Base-by-base conservation (phyloP, 164 flowering plant species). In the Sedum album region DNA sequence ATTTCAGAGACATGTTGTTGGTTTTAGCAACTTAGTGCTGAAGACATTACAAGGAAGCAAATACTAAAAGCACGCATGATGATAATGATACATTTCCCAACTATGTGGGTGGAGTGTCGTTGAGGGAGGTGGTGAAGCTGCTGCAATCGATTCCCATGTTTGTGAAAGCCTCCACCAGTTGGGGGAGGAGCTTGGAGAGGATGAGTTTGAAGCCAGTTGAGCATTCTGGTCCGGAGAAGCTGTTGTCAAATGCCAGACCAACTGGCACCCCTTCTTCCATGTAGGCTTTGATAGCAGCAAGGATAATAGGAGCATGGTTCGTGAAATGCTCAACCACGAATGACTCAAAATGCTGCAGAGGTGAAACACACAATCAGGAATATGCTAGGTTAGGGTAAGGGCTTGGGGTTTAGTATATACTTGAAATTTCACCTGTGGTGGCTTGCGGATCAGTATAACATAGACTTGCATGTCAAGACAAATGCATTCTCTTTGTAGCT, bases 401-500 rank as follows among this genome's bases (percentile, higher is more conserved):
- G n/a, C n/a, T n/a, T n/a, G n/a, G n/a, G n/a, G n/a, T n/a, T n/a
- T n/a, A 35, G 38, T 35, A 35, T 3, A 35, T 35, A 10, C 31
- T 18, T 25, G 57, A 64, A 18, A 35, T 25, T 41, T 33, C 85
- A 94, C 99, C 96, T 86, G 84, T n/a, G 94, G 97, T 62, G 99
- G 95, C 36, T 80, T 88, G 55, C 77, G 83, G 36, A 91, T 82
- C 1, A 81, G 78, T 85, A 88, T 8, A 91, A 72, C 92, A 91
- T 94, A 72, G 96, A 83, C 75, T 82, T 86, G 84, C 95, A 87
- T 21, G 88, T 88, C 23, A 85, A 75, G 49, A 94, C 88, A 76
- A 87, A 91, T 0, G 96, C 91, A 63, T 86, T 88, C 68, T 94
- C 99, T 55, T 94, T 94, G 76, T 94, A 94, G 77, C 92, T 77